phyloP scores from a whole-genome alignment of 495 filamentous ascomycete genomes.

The Podospora didyma region DNA sequence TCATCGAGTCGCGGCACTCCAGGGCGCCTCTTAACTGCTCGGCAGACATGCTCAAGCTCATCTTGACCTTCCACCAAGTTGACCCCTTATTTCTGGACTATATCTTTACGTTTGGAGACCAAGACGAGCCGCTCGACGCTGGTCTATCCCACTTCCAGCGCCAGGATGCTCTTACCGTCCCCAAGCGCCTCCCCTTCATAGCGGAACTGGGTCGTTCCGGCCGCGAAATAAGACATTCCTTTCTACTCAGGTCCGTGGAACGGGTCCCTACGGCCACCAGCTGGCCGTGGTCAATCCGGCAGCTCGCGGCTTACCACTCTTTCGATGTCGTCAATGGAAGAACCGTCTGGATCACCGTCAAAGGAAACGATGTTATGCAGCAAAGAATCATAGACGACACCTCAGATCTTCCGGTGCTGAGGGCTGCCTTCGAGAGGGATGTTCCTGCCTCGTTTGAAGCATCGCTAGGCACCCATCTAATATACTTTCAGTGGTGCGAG shows the following conservation, averaged over 20 bases:
- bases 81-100: conserved; percentile 40
- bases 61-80: conserved; percentile 38
- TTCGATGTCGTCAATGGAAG: conserved; percentile 36
- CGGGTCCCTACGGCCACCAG: conserved; percentile 12
- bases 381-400: conserved; percentile 27
- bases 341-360: conserved; percentile 39
- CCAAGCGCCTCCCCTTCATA: conserved; percentile 13
- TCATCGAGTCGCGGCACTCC: conserved; percentile 29
- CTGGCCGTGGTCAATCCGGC: conserved; percentile 38
- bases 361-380: conserved; percentile 34
- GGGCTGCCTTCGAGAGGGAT: background rate
- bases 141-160: conserved; percentile 24
- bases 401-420: background rate
- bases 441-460: conserved; percentile 20
- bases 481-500: conserved; percentile 40
- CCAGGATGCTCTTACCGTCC: conserved; percentile 8
- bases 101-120: conserved; percentile 39
- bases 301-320: conserved; percentile 37
- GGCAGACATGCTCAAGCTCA: conserved; percentile 26
- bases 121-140: conserved; percentile 16
- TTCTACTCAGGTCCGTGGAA: conserved; percentile 42
- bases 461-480: conserved; percentile 31
- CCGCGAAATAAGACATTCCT: conserved; percentile 31
- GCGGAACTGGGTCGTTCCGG: conserved; percentile 38
- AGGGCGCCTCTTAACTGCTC: conserved; percentile 24